Evolutionary conservation across 305 asterid species (phyloP).

Genomic region (Andrographis paniculata): DNA sequence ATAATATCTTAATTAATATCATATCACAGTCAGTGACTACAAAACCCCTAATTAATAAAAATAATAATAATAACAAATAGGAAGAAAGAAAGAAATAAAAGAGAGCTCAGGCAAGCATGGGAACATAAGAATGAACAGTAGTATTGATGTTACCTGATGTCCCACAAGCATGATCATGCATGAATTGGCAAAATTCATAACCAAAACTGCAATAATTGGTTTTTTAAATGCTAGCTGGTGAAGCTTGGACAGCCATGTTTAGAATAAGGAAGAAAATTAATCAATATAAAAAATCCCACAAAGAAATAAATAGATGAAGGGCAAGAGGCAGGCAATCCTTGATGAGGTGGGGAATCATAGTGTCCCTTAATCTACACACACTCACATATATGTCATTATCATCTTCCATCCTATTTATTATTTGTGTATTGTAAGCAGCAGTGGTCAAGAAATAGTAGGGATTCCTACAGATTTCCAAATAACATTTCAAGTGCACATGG

Average conservation of each 20-base stretch:
- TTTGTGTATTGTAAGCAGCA: background rate
- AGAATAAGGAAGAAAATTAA: background rate
- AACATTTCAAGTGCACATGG: no score
- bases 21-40: no score
- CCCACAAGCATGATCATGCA: background rate
- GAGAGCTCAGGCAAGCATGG: no score
- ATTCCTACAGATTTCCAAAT: no score
- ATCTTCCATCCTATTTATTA: conserved; percentile 20
- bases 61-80: no score
- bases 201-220: background rate
- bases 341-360: conserved; percentile 37
- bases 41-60: no score
- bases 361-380: conserved; percentile 28
- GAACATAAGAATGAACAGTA: no score
- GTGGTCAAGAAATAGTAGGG: no score
- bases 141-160: background rate
- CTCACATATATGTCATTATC: conserved; percentile 36
- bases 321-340: conserved; percentile 23
- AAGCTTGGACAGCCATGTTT: background rate
- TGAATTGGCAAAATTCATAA: background rate
- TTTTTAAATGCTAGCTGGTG: background rate
- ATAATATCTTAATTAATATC: no score
- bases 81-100: no score
- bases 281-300: conserved; percentile 14
- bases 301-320: conserved; percentile 36